phyloP scores from a whole-genome alignment of 371 early-diverging fungal species.

The Lichtheimia corymbifera region DNA sequence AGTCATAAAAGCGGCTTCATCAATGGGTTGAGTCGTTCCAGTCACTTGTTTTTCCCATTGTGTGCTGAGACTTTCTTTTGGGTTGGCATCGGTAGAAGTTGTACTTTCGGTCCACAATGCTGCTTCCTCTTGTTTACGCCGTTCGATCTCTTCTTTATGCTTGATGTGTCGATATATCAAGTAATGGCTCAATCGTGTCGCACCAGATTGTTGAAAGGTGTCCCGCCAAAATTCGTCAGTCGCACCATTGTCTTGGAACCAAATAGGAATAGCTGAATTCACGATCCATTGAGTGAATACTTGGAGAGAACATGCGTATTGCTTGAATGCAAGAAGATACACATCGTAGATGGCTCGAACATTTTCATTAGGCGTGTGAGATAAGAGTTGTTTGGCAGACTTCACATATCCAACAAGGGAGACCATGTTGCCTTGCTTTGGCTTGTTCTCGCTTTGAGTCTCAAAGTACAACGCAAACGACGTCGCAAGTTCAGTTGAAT shows the following conservation, averaged over 20 bases:
- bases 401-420: too few relatives aligned
- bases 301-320: slow-evolving; percentile 17
- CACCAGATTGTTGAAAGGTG: neutral
- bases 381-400: neutral
- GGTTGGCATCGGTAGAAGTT: neutral
- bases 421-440: neutral
- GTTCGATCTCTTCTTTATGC: slow-evolving; percentile 7
- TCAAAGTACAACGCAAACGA: neutral
- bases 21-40: slow-evolving; percentile 8
- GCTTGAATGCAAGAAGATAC: slow-evolving; percentile 13
- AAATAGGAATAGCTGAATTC: slow-evolving; percentile 24
- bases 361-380: neutral
- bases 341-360: slow-evolving; percentile 1
- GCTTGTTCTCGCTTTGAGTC: neutral
- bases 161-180: slow-evolving; percentile 18
- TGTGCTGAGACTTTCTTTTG: neutral
- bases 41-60: slow-evolving; percentile 21
- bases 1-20: slow-evolving; percentile 19
- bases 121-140: slow-evolving; percentile 18
- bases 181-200: slow-evolving; percentile 18
- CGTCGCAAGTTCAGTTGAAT: neutral
- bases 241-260: slow-evolving; percentile 30
- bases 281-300: slow-evolving; percentile 27
- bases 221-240: slow-evolving; percentile 4
- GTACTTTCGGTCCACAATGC: slow-evolving; percentile 17